Percentiles rank a stretch among this genome's conserved stretches.
These are phyloP conservation scores for Apophysomyces trapeziformis DNA, from an alignment of 371 early-diverging fungal species.

Conservation along the genomic window DNA sequence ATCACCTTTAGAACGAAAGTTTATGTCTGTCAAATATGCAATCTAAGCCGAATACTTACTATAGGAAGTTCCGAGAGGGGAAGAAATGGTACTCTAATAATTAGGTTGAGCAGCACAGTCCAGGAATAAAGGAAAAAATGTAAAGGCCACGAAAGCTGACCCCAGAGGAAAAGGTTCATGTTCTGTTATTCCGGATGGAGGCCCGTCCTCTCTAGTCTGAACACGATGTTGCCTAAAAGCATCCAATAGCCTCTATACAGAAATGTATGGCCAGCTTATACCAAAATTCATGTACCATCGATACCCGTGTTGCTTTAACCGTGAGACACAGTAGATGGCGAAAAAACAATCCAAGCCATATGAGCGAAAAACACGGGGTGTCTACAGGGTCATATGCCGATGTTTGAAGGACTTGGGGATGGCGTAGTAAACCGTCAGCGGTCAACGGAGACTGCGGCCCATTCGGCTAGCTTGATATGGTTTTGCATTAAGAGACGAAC, in stretches of 20 bases:
- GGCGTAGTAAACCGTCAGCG: neutral
- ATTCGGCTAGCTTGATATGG: neutral
- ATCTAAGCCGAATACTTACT: too few species aligned
- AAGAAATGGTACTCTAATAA: too few species aligned
- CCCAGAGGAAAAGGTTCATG: neutral
- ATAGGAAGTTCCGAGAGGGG: too few species aligned
- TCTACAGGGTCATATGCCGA: neutral
- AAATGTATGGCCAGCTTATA: neutral
- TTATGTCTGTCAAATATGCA: too few species aligned
- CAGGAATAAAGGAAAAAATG: too few species aligned
- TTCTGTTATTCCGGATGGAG: conserved; percentile 20
- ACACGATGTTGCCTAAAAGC: neutral
- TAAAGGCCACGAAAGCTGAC: neutral
- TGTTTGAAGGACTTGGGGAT: neutral
- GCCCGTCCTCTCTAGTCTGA: conserved; percentile 14
- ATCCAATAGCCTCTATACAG: neutral
- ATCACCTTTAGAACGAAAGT: too few species aligned
- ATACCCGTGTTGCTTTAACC: neutral
- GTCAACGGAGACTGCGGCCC: neutral
- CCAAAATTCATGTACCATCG: neutral
- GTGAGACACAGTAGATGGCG: neutral
- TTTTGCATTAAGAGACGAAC: conserved; percentile 5
- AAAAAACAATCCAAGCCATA: neutral
- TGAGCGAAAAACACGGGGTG: conserved; percentile 5
- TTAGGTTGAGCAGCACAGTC: too few species aligned